phyloP scores from a whole-genome alignment of 192 early-diverging fungal genomes.

The Kickxella alabastrina region DNA sequence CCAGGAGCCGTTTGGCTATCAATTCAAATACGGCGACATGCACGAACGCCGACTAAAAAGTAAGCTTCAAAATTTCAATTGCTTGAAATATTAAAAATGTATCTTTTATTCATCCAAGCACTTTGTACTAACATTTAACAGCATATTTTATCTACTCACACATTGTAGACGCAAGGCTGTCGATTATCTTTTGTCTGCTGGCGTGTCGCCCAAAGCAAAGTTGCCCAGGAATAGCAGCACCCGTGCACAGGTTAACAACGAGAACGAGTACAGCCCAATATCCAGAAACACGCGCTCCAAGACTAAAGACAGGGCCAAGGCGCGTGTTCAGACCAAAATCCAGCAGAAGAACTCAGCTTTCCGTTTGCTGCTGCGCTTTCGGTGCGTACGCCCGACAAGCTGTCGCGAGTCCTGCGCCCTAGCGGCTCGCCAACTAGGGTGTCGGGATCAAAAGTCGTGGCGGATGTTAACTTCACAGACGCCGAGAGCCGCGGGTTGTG shows the following conservation, averaged over 20 bases:
- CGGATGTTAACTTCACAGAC: constrained; percentile 23
- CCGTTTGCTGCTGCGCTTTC: not conserved
- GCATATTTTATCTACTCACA: not conserved
- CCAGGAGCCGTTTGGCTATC: too few relatives aligned
- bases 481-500: constrained; percentile 7
- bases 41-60: too few relatives aligned
- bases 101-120: not conserved
- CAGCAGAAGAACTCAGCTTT: not conserved
- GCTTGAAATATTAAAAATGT: not conserved
- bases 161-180: not conserved
- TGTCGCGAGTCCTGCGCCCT: constrained; percentile 18
- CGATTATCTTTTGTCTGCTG: too few relatives aligned
- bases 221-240: not conserved
- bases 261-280: not conserved
- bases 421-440: constrained; percentile 39
- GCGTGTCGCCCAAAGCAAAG: not conserved
- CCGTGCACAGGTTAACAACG: not conserved
- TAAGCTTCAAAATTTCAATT: too few relatives aligned
- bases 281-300: not conserved
- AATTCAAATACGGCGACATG: not conserved
- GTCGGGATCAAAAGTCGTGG: constrained; percentile 25
- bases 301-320: not conserved
- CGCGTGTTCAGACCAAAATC: not conserved
- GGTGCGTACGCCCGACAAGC: constrained; percentile 23
- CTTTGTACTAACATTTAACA: not conserved